Base-by-base conservation (phyloP, 805 yeast genomes). In the Starmerella floris region DNA sequence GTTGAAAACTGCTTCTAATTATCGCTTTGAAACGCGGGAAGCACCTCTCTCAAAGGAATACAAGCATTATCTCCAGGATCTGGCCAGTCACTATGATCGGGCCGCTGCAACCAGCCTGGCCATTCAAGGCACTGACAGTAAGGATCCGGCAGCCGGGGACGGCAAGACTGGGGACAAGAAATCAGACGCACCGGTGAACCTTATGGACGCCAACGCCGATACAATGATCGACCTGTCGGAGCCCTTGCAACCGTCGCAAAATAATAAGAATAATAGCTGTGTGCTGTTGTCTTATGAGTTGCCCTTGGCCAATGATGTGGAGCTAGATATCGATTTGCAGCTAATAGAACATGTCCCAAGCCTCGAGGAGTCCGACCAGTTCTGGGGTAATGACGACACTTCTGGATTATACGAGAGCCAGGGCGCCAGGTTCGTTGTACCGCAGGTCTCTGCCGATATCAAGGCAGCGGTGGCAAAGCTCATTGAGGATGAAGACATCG, bases 1-100 rank as follows among this genome's bases (percentile, higher is more conserved):
- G 35, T 62, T 77, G 47, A 78, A 79, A 53, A 73, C 77, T 0
- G 70, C 79, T 27, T 79, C 82, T 48, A 72, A 76, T 52, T 91
- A 91, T 62, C 73, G 82, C 37, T 82, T 84, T 55, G 98, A 91
- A 58, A 73, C 84, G 4, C 75, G 78, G 11, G 99, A 91, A 57
- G 64, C 65, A 16, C 78, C 77, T 49, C 64, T 87, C 37, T 71
- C 80, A 8, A 67, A 74, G 36, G 60, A 61, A n/a, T 62, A 73
- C 44, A 67, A 64, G 40, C 68, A 67, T 34, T 66, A 65, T 50
- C 55, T 73, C 27, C 63, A 64, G 39, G 62, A 58, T 21, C 45
- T 63, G 40, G 60, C 59, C 5, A 41, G 53, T 20, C 62, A 59
- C 34, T 59, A 56, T 41, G 44, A 51, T 17, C 42, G 50, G 5